Base-by-base conservation (phyloP, 495 filamentous ascomycete species). In the Xylaria acuta region DNA sequence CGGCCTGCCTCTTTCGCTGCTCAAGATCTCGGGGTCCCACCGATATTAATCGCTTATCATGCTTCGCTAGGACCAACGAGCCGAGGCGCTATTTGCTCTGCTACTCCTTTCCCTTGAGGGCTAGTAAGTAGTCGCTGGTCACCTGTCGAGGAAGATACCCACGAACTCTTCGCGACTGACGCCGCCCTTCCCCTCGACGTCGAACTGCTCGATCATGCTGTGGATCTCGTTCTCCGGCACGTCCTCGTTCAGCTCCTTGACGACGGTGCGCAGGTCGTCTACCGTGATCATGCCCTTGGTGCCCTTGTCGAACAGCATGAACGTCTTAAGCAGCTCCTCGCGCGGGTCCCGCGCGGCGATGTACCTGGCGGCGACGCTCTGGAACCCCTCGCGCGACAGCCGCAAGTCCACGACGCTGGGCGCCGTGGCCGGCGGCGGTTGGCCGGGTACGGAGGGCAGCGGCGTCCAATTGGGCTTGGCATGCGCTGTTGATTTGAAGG, bases 171-270 rank as follows among this genome's bases (percentile, higher is more conserved):
- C 95, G 76, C 91, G 85, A 73, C 90, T 93, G 69, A 98, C 96
- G 74, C 90, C 94, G 7, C 94, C 94, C 75, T 97, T 95, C 0
- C 93, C 94, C 79, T 95, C 92, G 70, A 97, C 84, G 85, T 99
- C 96, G 87, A 99, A 99, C 84, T 99, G 96, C 82, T 97, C 94
- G 84, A 99, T 93, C 96, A 99, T 99, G 77, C 95, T 94, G 72
- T 87, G 85, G 54, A 99, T 82, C 82, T 99, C 95, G 74, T 97
- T 93, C 77, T 99, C 95, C 77, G 97, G 94, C 49, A 99, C 84
- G 54, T 90, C 91, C 82, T 99, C 95, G 1, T 95, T 95, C 30
- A 99, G 81, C 82, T 98, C 96, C 75, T 94, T 87, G 73, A 96
- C 94, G 62, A 99, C 95, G 41, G 93, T 84, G 70, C 93, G 83